These are phyloP conservation scores for Aspergillus proliferans DNA, from an alignment of 2,329 filamentous ascomycete species.

Conservation along the genomic window DNA sequence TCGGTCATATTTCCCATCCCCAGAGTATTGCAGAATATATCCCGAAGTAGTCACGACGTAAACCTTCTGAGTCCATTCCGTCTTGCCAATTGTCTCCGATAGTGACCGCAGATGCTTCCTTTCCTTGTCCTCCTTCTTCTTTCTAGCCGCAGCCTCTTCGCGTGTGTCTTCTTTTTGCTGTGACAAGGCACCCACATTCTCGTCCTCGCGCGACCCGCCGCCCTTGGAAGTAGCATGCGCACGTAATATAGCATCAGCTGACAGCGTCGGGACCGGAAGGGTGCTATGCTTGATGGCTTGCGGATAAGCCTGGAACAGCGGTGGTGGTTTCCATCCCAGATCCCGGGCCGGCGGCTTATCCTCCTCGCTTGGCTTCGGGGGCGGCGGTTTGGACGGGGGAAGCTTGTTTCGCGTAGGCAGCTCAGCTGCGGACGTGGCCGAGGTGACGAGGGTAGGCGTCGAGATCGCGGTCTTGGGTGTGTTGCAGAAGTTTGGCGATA, in stretches of 20 bases:
- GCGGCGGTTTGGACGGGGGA: slow-evolving; percentile 3
- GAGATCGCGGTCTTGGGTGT: slow-evolving; percentile 23
- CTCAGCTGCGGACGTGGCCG: slow-evolving; percentile 15
- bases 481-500: slow-evolving; percentile 20
- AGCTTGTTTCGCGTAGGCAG: slow-evolving; percentile 1
- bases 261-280: slow-evolving; percentile 60
- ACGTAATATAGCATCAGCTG: slow-evolving; percentile 64
- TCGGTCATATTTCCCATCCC: slow-evolving; percentile 39
- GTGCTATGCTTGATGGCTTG: slow-evolving; percentile 72
- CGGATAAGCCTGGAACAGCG: slow-evolving; percentile 79
- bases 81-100: slow-evolving; percentile 33
- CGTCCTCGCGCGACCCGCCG: slow-evolving; percentile 7
- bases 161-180: slow-evolving; percentile 12
- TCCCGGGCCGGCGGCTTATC: slow-evolving; percentile 18
- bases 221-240: slow-evolving; percentile 33
- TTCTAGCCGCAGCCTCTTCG: slow-evolving; percentile 18
- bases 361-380: slow-evolving; percentile 16
- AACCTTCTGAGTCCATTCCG: slow-evolving; percentile 40
- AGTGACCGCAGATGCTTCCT: slow-evolving; percentile 31
- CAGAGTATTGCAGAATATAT: slow-evolving; percentile 42
- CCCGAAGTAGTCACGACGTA: slow-evolving; percentile 41
- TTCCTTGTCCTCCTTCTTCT: slow-evolving; percentile 30
- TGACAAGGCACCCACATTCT: slow-evolving; percentile 7
- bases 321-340: slow-evolving; percentile 59
- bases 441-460: slow-evolving; percentile 17